Evolutionary conservation across 1,284 basidiomycete genomes (phyloP).

Genomic region (Singerocomus rubriflavus): DNA sequence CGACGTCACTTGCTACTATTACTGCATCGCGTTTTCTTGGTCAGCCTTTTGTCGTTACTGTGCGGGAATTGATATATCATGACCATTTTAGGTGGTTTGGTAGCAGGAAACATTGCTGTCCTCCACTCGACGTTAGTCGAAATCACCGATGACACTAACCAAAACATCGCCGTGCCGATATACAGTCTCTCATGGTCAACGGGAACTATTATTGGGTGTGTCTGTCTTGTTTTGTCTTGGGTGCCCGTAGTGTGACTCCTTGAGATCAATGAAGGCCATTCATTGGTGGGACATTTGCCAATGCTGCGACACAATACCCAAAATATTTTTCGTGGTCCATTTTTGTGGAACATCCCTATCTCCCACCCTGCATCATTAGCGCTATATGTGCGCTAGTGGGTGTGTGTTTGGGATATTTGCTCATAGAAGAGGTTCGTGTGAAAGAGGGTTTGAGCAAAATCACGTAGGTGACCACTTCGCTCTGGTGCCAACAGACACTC

Average conservation of each 20-base stretch:
- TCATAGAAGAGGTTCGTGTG: constrained; percentile 48
- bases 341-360: constrained; percentile 49
- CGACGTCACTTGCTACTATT: constrained; percentile 44
- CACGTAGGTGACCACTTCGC: neutral
- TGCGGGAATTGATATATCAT: neutral
- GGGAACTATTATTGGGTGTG: constrained; percentile 52
- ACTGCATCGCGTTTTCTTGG: constrained; percentile 13
- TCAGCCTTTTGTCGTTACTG: neutral
- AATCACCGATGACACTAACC: constrained; percentile 61
- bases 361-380: constrained; percentile 50
- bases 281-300: constrained; percentile 54
- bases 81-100: constrained; percentile 42
- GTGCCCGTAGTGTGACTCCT: neutral
- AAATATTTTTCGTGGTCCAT: constrained; percentile 42
- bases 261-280: constrained; percentile 42
- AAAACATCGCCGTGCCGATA: constrained; percentile 56
- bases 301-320: constrained; percentile 49
- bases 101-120: constrained; percentile 58
- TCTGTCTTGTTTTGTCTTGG: neutral
- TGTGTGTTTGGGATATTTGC: constrained; percentile 41
- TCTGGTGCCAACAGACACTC: constrained; percentile 34
- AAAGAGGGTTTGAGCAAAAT: too few species aligned
- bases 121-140: constrained; percentile 47
- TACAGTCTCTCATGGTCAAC: constrained; percentile 59
- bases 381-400: constrained; percentile 39